phyloP scores from a whole-genome alignment of 2,329 filamentous ascomycete species.

The Ophiostoma tasmaniense region DNA sequence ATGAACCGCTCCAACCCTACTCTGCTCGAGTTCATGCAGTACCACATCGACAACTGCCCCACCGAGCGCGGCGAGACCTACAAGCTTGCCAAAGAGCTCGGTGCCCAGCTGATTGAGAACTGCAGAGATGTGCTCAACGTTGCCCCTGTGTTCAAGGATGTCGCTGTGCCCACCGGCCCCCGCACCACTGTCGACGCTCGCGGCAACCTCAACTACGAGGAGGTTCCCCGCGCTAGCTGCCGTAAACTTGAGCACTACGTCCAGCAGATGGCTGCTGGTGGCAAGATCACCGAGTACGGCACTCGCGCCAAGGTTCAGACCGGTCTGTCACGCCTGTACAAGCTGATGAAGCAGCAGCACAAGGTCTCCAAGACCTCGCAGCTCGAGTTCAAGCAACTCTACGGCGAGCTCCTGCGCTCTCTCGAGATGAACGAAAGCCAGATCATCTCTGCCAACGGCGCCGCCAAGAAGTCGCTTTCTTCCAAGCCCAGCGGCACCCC shows the following conservation, averaged over 20 bases:
- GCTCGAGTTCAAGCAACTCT: conserved; percentile 90
- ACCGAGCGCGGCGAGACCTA: conserved; percentile 96
- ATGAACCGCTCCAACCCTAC: conserved; percentile 98
- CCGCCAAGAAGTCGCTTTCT: conserved; percentile 39
- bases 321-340: conserved; percentile 90
- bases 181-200: conserved; percentile 86
- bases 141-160: conserved; percentile 91
- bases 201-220: conserved; percentile 86
- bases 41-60: conserved; percentile 98
- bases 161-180: conserved; percentile 82
- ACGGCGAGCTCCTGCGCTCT: conserved; percentile 88
- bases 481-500: conserved; percentile 44
- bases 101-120: conserved; percentile 89
- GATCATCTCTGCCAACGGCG: conserved; percentile 61
- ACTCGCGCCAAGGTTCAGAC: conserved; percentile 98
- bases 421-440: conserved; percentile 97
- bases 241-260: conserved; percentile 98
- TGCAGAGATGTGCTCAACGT: conserved; percentile 83
- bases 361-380: conserved; percentile 95
- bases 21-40: conserved; percentile 97
- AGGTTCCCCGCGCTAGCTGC: conserved; percentile 77
- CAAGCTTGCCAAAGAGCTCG: conserved; percentile 91
- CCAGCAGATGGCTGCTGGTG: conserved; percentile 94
- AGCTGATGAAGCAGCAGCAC: conserved; percentile 96
- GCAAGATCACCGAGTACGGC: conserved; percentile 97